Percentiles rank a stretch among this genome's conserved stretches.
These are phyloP conservation scores for Chlorociboria aeruginascens DNA, from an alignment of 495 filamentous ascomycete species.

Conservation along the genomic window DNA sequence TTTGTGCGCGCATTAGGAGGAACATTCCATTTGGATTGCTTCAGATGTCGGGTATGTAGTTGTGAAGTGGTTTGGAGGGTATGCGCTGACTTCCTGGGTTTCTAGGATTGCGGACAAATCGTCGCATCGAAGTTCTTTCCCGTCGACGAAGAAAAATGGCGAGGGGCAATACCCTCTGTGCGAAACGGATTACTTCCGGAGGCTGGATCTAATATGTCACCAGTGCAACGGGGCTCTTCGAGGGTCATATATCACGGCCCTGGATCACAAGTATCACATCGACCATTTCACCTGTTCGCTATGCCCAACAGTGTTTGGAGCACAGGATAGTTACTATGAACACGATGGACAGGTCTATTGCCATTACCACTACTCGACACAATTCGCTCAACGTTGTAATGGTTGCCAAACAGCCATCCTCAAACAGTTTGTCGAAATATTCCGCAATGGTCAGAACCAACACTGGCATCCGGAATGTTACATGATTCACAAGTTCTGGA, in stretches of 20 bases:
- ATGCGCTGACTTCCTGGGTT: constrained; percentile 4
- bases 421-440: constrained; percentile 99
- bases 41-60: constrained; percentile 74
- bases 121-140: constrained; percentile 99
- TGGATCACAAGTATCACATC: constrained; percentile 97
- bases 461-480: constrained; percentile 99
- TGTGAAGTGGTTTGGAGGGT: not conserved
- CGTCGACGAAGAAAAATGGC: constrained; percentile 72
- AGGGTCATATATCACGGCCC: constrained; percentile 94
- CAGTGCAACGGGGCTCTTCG: constrained; percentile 88
- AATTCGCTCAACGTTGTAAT: constrained; percentile 91
- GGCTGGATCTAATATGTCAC: constrained; percentile 81
- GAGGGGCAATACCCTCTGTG: constrained; percentile 87
- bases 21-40: constrained; percentile 96
- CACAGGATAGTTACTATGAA: constrained; percentile 97
- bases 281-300: constrained; percentile 98
- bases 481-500: constrained; percentile 99
- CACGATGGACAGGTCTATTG: constrained; percentile 95
- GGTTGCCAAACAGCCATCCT: constrained; percentile 97
- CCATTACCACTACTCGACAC: constrained; percentile 97
- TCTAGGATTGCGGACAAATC: constrained; percentile 86
- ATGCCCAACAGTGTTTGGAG: constrained; percentile 94
- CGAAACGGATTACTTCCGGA: constrained; percentile 94
- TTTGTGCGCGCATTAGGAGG: constrained; percentile 88
- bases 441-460: constrained; percentile 92